Evolutionary conservation across 495 filamentous ascomycete genomes (phyloP).

Genomic region (Aspergillus ostianus): DNA sequence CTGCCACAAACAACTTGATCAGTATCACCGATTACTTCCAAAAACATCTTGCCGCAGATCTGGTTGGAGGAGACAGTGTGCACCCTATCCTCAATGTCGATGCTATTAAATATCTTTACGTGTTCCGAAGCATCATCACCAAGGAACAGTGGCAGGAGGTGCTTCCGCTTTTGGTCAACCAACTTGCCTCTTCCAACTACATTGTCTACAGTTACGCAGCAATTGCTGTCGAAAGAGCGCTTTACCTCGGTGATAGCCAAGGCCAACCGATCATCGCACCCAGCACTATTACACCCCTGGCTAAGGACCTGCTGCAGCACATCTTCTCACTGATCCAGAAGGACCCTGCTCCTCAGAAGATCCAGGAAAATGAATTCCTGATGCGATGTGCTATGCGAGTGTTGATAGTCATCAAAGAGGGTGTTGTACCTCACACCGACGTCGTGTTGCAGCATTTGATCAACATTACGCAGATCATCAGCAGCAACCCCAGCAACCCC

Average conservation of each 20-base stretch:
- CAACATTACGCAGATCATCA: slow-evolving; percentile 83
- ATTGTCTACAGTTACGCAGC: slow-evolving; percentile 97
- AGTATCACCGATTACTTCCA: slow-evolving; percentile 93
- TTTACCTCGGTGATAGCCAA: slow-evolving; percentile 72
- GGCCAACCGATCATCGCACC: slow-evolving; percentile 73
- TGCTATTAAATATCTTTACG: slow-evolving; percentile 95
- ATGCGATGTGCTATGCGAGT: slow-evolving; percentile 99
- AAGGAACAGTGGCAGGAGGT: slow-evolving; percentile 84
- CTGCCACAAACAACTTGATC: slow-evolving; percentile 77
- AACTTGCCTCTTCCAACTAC: slow-evolving; percentile 81
- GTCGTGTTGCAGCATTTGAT: slow-evolving; percentile 73
- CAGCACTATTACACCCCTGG: slow-evolving; percentile 68
- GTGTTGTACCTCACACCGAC: slow-evolving; percentile 66
- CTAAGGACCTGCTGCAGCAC: slow-evolving; percentile 84
- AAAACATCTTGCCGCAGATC: slow-evolving; percentile 79
- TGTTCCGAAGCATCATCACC: slow-evolving; percentile 85
- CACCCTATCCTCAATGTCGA: slow-evolving; percentile 92
- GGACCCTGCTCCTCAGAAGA: slow-evolving; percentile 77
- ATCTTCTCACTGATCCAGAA: slow-evolving; percentile 89
- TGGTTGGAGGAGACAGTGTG: slow-evolving; percentile 61
- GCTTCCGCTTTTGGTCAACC: slow-evolving; percentile 85
- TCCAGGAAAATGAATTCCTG: slow-evolving; percentile 98
- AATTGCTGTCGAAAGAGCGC: slow-evolving; percentile 85
- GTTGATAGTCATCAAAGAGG: slow-evolving; percentile 84
- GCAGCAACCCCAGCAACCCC: slow-evolving; percentile 92